These are phyloP conservation scores for Penicillium paneum DNA, from an alignment of 2,329 filamentous ascomycete genomes.

Conservation along the genomic window DNA sequence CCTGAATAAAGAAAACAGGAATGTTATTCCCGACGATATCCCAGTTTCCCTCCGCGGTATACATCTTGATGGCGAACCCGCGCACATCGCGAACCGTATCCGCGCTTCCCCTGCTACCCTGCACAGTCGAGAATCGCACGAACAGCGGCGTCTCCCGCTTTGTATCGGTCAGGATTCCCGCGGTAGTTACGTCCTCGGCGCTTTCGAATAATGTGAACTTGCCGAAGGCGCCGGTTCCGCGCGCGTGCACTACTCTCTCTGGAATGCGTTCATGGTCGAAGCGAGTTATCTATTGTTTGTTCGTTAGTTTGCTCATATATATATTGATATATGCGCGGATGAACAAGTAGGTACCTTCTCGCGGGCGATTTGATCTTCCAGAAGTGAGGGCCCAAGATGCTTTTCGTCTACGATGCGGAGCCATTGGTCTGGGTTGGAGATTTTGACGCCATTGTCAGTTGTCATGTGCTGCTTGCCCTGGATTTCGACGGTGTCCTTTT, in stretches of 20 bases:
- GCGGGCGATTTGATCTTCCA: constrained; percentile 69
- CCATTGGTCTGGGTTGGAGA: constrained; percentile 74
- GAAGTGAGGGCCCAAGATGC: constrained; percentile 61
- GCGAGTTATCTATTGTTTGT: constrained; percentile 47
- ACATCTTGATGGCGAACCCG: constrained; percentile 75
- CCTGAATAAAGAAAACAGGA: constrained; percentile 44
- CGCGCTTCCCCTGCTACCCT: constrained; percentile 70
- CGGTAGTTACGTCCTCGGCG: constrained; percentile 60
- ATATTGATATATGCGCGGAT: background rate
- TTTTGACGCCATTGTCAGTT: constrained; percentile 72
- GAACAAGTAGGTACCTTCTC: constrained; percentile 61
- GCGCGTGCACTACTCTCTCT: constrained; percentile 65
- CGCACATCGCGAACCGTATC: constrained; percentile 82
- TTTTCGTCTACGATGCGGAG: constrained; percentile 62
- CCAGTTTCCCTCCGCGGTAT: constrained; percentile 75
- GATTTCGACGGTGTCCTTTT: constrained; percentile 57
- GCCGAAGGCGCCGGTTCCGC: constrained; percentile 63
- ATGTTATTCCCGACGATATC: constrained; percentile 44
- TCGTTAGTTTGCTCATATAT: background rate
- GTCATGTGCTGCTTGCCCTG: constrained; percentile 62
- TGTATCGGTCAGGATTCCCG: constrained; percentile 65
- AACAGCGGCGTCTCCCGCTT: constrained; percentile 64
- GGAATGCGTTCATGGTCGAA: constrained; percentile 74
- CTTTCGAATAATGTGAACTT: constrained; percentile 65
- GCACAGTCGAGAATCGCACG: constrained; percentile 73